Conservation (phyloP, 805 yeast species). For the Torulaspora maleeae region DNA sequence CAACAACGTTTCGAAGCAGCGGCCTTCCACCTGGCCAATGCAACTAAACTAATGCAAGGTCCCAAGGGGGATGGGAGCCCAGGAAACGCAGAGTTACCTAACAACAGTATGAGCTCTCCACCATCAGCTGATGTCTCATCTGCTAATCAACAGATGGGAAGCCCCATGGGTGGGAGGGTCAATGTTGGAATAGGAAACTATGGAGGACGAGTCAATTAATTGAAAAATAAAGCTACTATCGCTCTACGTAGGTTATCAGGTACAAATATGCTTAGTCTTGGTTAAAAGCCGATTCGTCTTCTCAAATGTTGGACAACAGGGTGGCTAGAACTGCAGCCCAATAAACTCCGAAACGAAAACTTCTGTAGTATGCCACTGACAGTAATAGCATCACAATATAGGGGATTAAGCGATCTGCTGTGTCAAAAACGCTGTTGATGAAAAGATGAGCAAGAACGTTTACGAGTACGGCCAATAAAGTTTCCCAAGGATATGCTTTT, state of each 20-base stretch:
- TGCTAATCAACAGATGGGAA: conserved; percentile 9
- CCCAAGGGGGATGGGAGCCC: conserved; percentile 11
- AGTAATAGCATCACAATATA: conserved; percentile 16
- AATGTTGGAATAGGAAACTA: conserved; percentile 24
- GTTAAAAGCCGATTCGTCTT: no score
- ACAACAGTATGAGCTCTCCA: conserved; percentile 9
- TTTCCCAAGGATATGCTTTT: conserved; percentile 33
- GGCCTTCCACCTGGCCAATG: conserved; percentile 32
- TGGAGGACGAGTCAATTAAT: conserved; percentile 16
- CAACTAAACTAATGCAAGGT: conserved; percentile 30
- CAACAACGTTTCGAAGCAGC: conserved; percentile 35
- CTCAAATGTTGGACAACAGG: background rate
- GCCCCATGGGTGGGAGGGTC: conserved; percentile 23
- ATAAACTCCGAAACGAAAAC: conserved; percentile 14
- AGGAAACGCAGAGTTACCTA: conserved; percentile 6
- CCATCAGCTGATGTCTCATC: conserved; percentile 8
- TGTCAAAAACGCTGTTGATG: conserved; percentile 10
- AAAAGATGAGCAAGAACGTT: conserved; percentile 18
- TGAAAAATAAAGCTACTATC: background rate
- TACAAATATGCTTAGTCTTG: background rate
- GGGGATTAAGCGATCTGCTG: conserved; percentile 13
- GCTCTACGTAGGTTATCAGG: background rate
- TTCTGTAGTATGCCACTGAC: conserved; percentile 9
- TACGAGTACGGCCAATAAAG: conserved; percentile 9
- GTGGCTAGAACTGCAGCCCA: conserved; percentile 13